phyloP scores from a whole-genome alignment of 2,329 filamentous ascomycete species.

The Diaporthe vexans region DNA sequence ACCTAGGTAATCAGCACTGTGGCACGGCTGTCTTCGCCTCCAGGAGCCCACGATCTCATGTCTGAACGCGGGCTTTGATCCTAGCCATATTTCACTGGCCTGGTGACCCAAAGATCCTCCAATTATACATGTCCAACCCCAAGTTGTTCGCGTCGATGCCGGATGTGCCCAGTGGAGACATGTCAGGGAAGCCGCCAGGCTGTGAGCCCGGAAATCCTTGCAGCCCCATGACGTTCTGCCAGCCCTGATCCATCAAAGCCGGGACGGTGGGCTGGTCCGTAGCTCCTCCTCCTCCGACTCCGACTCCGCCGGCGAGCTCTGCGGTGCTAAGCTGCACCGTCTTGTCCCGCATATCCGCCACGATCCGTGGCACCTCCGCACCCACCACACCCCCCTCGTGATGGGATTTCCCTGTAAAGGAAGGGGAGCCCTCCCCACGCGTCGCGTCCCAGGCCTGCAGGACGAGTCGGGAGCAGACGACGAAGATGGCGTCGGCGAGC shows the following conservation, averaged over 20 bases:
- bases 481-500: background rate
- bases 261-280: background rate
- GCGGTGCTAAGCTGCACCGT: background rate
- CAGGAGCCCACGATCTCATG: no score
- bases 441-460: background rate
- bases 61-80: no score
- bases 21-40: no score
- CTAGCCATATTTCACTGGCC: no score
- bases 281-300: background rate
- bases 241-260: background rate
- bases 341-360: conserved; percentile 3
- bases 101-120: background rate
- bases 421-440: background rate
- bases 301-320: background rate
- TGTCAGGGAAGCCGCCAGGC: background rate
- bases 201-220: background rate
- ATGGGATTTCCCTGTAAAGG: no score
- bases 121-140: background rate
- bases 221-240: background rate
- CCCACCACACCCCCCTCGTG: no score
- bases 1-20: no score
- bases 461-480: background rate
- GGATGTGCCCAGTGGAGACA: background rate
- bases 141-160: background rate
- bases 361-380: background rate